These are phyloP conservation scores for Bruguiera sexangula DNA, from an alignment of 345 rosid genomes.

Conservation along the genomic window DNA sequence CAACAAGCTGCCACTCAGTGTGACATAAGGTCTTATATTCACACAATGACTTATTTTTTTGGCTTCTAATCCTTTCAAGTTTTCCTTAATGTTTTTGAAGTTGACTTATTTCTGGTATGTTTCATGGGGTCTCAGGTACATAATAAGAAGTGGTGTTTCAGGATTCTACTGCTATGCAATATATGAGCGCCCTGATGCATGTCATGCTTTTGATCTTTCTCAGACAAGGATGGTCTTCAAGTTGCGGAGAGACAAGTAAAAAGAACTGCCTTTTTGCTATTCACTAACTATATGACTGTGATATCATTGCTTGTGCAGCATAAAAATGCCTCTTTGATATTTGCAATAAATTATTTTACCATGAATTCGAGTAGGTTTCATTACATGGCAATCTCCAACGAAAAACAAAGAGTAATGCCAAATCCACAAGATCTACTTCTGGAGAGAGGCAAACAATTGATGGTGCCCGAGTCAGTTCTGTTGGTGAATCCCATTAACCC, in stretches of 20 bases:
- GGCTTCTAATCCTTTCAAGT: background rate
- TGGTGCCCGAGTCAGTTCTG: conserved; percentile 36
- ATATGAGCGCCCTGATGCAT: conserved; percentile 30
- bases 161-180: conserved; percentile 36
- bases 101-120: no score
- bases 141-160: conserved; percentile 36
- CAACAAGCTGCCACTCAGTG: conserved; percentile 29
- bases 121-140: conserved; percentile 24
- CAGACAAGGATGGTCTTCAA: conserved; percentile 42
- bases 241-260: conserved; percentile 29
- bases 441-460: conserved; percentile 29
- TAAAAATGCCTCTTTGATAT: background rate
- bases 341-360: background rate
- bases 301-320: background rate
- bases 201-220: conserved; percentile 30
- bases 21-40: conserved; percentile 29
- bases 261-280: background rate
- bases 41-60: no score
- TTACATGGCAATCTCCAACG: conserved; percentile 44
- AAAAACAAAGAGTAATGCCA: conserved; percentile 42
- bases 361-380: conserved; percentile 31
- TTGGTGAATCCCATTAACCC: conserved; percentile 36
- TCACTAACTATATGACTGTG: background rate
- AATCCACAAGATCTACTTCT: conserved; percentile 37
- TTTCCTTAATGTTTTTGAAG: background rate